A percentile compares a stretch with the other conserved stretches of the same genome.
Evolutionary conservation across 2,329 filamentous ascomycete species (phyloP).

Genomic region (Ophiostoma australiae): DNA sequence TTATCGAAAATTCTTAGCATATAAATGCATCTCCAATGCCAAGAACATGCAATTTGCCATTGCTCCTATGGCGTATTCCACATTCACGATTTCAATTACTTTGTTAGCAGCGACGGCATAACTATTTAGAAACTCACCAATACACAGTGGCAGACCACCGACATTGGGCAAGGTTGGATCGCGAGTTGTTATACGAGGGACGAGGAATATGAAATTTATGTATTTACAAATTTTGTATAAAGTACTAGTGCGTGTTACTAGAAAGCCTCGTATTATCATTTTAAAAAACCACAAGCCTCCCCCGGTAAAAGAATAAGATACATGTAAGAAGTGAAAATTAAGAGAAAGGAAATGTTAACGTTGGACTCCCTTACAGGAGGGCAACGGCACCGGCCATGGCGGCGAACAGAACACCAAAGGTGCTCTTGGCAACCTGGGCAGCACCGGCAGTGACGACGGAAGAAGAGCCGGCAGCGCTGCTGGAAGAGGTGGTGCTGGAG

Average conservation of each 20-base stretch:
- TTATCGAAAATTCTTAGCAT: background rate
- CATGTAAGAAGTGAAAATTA: slow-evolving; percentile 3
- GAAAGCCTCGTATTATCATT: background rate
- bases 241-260: background rate
- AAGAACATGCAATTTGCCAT: background rate
- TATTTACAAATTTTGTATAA: slow-evolving; percentile 1
- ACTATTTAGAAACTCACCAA: background rate
- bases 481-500: background rate
- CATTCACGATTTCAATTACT: background rate
- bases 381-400: slow-evolving; percentile 15
- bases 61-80: background rate
- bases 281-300: slow-evolving; percentile 10
- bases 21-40: too few relatives aligned
- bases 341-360: slow-evolving; percentile 29
- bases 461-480: background rate
- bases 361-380: slow-evolving; percentile 28
- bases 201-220: slow-evolving; percentile 4
- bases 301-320: background rate
- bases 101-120: background rate
- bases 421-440: slow-evolving; percentile 10
- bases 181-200: background rate
- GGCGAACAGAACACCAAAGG: slow-evolving; percentile 12
- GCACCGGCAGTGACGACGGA: slow-evolving; percentile 21
- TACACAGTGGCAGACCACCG: background rate
- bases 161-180: background rate